phyloP scores from a whole-genome alignment of 331 rosid genomes.

The Quercus phellos region DNA sequence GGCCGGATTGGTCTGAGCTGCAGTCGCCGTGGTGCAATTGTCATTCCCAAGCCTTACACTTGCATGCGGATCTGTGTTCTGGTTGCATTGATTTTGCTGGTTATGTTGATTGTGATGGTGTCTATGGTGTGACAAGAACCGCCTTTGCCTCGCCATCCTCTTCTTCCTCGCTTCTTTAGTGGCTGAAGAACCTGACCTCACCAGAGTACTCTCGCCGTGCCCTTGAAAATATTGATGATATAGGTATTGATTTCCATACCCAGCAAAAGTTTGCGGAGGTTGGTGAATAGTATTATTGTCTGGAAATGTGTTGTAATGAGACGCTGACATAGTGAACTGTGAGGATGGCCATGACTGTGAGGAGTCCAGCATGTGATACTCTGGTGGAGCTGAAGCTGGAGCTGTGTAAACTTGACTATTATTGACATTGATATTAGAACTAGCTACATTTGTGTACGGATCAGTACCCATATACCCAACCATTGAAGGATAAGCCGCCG shows the following conservation, averaged over 20 bases:
- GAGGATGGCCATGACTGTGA: slow-evolving; percentile 54
- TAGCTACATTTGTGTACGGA: slow-evolving; percentile 29
- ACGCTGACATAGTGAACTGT: slow-evolving; percentile 31
- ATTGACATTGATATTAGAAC: slow-evolving; percentile 4
- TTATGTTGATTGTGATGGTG: slow-evolving; percentile 19
- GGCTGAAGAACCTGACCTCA: slow-evolving; percentile 71
- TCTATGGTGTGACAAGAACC: slow-evolving; percentile 47
- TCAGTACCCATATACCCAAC: slow-evolving; percentile 44
- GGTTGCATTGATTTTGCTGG: slow-evolving; percentile 27
- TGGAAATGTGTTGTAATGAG: slow-evolving; percentile 45
- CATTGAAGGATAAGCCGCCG: slow-evolving; percentile 29
- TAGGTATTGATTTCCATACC: slow-evolving; percentile 45
- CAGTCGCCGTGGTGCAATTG: slow-evolving; percentile 37
- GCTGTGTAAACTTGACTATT: slow-evolving; percentile 17
- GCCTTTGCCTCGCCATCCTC: slow-evolving; percentile 85
- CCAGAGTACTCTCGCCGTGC: slow-evolving; percentile 35
- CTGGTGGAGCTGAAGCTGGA: neutral
- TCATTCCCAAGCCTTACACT: slow-evolving; percentile 37
- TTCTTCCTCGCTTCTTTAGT: slow-evolving; percentile 95
- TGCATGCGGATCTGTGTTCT: slow-evolving; percentile 31
- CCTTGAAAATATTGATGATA: slow-evolving; percentile 47
- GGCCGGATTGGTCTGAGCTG: slow-evolving; percentile 28
- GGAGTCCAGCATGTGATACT: slow-evolving; percentile 51
- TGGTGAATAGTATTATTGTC: slow-evolving; percentile 32
- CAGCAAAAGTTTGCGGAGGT: slow-evolving; percentile 18